Base-by-base conservation (phyloP, 2,329 filamentous ascomycete species). In the Pseudocercospora crystallina region DNA sequence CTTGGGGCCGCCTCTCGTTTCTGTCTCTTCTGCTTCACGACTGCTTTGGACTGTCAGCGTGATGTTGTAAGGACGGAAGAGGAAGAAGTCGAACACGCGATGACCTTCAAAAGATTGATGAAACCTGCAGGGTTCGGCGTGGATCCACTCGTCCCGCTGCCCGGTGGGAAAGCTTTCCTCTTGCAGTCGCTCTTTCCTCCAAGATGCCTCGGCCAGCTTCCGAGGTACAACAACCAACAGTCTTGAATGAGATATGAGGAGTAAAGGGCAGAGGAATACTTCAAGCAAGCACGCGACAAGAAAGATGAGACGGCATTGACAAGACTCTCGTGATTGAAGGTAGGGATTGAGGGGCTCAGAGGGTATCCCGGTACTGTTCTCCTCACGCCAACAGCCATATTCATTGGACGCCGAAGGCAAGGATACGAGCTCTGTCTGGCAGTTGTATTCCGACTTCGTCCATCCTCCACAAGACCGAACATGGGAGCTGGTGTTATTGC, bases 81-180 rank as follows among this genome's bases (percentile, higher is more conserved):
- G 35, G 35, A 38, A 38, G 17, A 38, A 5, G 35, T 38, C 15
- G 12, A 35, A 17, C 13, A 29, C 26, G 17, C 20, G 13, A 17
- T 36, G 32, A 14, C 35, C 44, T 15, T 41, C 45, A 38, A 32
- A 15, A 47, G 15, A 37, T 33, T 30, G 45, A 26, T 17, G n/a
- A n/a, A n/a, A 20, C 42, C 34, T 48, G 37, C 45, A 40, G 30
- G 45, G 45, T 31, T 42, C 20, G 44, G 8, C n/a, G 32, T 42
- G 37, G 31, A 38, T 26, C 38, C n/a, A 15, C 10, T 38, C 35
- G 35, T 5, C 35, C 8, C 12, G 37, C 40, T 30, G 42, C 15
- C n/a, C 45, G 37, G 37, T 29, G 45, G 45, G 41, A 48, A 29
- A 31, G 33, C 37, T 41, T 48, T 37, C 45, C 45, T 17, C 37